A percentile compares a stretch with the other conserved stretches of the same genome.
Conservation (phyloP, 108 stramenopile genomes). For the Chaetoceros muelleri region DNA sequence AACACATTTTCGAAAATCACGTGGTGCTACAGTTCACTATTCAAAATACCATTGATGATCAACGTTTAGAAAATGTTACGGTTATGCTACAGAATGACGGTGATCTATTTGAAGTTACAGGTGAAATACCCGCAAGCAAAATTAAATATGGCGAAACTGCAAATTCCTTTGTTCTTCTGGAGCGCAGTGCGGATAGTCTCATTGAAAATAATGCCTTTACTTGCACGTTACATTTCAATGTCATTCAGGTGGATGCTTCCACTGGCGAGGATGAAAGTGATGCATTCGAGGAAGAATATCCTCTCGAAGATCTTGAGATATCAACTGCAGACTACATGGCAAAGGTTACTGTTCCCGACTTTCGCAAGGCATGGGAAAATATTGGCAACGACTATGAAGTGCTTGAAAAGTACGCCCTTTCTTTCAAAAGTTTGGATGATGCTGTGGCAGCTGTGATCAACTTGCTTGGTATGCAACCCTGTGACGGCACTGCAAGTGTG, state of each 20-base stretch:
- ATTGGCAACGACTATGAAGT: constrained; percentile 75
- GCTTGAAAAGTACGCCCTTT: constrained; percentile 85
- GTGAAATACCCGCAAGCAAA: constrained; percentile 38
- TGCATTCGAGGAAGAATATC: constrained; percentile 87
- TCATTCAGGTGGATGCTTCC: constrained; percentile 66
- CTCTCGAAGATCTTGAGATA: constrained; percentile 80
- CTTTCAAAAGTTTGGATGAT: constrained; percentile 81
- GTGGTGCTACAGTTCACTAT: constrained; percentile 89
- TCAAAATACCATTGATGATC: constrained; percentile 90
- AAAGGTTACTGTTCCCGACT: constrained; percentile 78
- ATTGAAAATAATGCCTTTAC: constrained; percentile 32
- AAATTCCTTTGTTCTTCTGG: constrained; percentile 65
- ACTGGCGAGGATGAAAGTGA: constrained; percentile 74
- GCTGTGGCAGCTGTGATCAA: constrained; percentile 73
- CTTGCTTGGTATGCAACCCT: constrained; percentile 86
- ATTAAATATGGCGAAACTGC: constrained; percentile 63
- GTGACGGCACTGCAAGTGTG: constrained; percentile 75
- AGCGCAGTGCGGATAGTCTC: constrained; percentile 29
- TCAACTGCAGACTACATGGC: constrained; percentile 89
- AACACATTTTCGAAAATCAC: constrained; percentile 83
- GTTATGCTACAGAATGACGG: constrained; percentile 77
- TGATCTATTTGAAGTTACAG: constrained; percentile 41
- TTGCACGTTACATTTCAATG: constrained; percentile 70
- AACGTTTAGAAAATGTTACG: constrained; percentile 73
- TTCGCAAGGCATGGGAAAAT: constrained; percentile 80